These are phyloP conservation scores for Penicillium sp. DNA, from an alignment of 2,329 filamentous ascomycete species.

Conservation along the genomic window DNA sequence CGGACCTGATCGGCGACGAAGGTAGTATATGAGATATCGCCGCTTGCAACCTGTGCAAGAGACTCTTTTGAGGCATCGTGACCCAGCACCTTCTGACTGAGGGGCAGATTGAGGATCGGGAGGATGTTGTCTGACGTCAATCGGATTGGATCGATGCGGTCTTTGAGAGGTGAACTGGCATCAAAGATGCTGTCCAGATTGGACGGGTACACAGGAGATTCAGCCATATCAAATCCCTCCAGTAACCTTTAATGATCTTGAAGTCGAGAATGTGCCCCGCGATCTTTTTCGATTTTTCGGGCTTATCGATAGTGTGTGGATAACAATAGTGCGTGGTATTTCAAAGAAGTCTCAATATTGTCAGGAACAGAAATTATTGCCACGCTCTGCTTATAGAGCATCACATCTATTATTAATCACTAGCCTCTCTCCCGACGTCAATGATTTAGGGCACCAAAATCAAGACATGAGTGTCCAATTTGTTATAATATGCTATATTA, in stretches of 20 bases:
- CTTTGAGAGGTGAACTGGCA: conserved; percentile 23
- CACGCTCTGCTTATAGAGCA: not conserved
- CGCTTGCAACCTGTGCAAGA: conserved; percentile 30
- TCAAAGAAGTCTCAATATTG: rapidly evolving
- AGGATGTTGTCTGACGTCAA: conserved; percentile 35
- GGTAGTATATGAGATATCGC: conserved; percentile 38
- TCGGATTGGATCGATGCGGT: conserved; percentile 36
- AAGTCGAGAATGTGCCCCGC: conserved; percentile 23
- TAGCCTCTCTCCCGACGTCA: not conserved
- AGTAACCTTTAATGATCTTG: conserved; percentile 5
- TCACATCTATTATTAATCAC: not conserved
- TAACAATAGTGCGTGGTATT: conserved; percentile 12
- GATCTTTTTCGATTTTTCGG: conserved; percentile 26
- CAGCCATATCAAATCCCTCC: conserved; percentile 25
- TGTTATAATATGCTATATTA: not conserved
- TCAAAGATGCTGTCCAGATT: conserved; percentile 38
- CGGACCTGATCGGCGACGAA: conserved; percentile 38
- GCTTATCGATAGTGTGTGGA: conserved; percentile 28
- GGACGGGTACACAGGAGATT: conserved; percentile 23
- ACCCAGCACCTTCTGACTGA: conserved; percentile 41
- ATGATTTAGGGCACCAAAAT: not conserved
- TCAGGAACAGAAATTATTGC: conserved; percentile 1
- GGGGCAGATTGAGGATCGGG: conserved; percentile 33
- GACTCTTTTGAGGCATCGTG: conserved; percentile 30
- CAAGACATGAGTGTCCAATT: not conserved